Evolutionary conservation across 345 rosid genomes (phyloP), one percentile per base, ranked within the genome.

Genomic region (Limnanthes douglasii): DNA sequence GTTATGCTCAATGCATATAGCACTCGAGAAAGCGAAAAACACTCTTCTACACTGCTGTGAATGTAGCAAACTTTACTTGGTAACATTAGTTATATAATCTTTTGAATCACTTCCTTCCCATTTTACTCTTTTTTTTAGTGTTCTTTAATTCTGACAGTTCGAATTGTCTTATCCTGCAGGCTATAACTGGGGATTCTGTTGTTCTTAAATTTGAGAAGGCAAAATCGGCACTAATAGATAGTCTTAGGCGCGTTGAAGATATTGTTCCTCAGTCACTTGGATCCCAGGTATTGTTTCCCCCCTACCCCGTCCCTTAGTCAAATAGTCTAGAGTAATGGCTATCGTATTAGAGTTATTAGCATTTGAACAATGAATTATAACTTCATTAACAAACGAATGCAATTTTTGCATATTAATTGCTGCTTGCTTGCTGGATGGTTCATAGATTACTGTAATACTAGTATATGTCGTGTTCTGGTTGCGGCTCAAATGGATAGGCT

Each of bases 221-320:
- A 18, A 76, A 70, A 32, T 33, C 43, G 57, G 70, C 90, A 31
- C 95, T 92, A 39, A 56, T 64, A 19, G 70, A 78, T 43, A 65
- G 99, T 66, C 94, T 92, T 51, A 78, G 65, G 65, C 77, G 81
- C 18, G 96, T 92, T 0, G 95, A 92, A 56, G 93, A 85, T 60
- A 85, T 92, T 60, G 95, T 85, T 51, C 83, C 79, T 6, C 80
- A 66, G 51, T 75, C 95, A 6, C 69, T 81, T 60, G 93, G 95
- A 4, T 65, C 70, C 50, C 96, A 75, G 84, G 99, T 92, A 50
- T 38, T 7, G 0, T 18, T 24, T 1, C 21, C 21, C 16, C 21
- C 14, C 45, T 41, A 14, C 35, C 11, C n/a, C n/a, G n/a, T n/a
- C n/a, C n/a, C n/a, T n/a, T n/a, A n/a, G n/a, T n/a, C 32, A 28